Percentiles rank a stretch among this genome's conserved stretches.
Evolutionary conservation across 768 basidiomycete genomes (phyloP).

Genomic region (Tricholoma saponaceum): DNA sequence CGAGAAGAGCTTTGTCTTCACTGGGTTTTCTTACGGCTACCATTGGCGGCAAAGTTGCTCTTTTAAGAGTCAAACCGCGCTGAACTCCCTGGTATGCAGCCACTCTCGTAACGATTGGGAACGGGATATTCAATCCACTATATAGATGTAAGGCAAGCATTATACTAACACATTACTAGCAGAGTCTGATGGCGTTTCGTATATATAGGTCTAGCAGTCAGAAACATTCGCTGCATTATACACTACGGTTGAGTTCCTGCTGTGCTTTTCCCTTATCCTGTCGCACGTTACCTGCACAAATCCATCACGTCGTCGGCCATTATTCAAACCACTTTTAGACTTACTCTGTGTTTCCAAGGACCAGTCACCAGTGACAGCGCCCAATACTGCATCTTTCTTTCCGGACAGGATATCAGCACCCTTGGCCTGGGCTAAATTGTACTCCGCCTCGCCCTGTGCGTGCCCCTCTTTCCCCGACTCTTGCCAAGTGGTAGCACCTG

Average conservation of each 20-base stretch:
- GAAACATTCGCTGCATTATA: too few relatives aligned
- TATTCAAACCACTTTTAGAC: neutral
- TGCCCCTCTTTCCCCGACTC: constrained; percentile 41
- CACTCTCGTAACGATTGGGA: too few relatives aligned
- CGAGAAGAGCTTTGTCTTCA: too few relatives aligned
- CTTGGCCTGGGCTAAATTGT: too few relatives aligned
- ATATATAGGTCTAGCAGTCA: too few relatives aligned
- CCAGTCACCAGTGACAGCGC: constrained; percentile 54
- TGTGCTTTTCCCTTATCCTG: constrained; percentile 18
- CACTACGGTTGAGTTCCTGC: constrained; percentile 4
- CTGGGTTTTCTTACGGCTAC: too few relatives aligned
- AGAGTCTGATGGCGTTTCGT: neutral
- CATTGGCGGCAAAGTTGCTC: too few relatives aligned
- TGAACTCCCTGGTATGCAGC: too few relatives aligned
- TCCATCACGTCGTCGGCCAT: neutral
- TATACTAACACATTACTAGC: too few relatives aligned
- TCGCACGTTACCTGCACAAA: constrained; percentile 11
- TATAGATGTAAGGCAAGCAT: too few relatives aligned
- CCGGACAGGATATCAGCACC: constrained; percentile 35
- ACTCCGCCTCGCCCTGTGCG: constrained; percentile 30
- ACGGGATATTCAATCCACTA: neutral
- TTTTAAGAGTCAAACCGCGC: too few relatives aligned
- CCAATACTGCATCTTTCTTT: constrained; percentile 50
- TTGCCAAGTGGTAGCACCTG: constrained; percentile 35
- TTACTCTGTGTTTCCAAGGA: constrained; percentile 45